Evolutionary conservation across 257 asterid species (phyloP), one percentile per base, ranked within the genome.

Genomic region (Paulownia fortunei): DNA sequence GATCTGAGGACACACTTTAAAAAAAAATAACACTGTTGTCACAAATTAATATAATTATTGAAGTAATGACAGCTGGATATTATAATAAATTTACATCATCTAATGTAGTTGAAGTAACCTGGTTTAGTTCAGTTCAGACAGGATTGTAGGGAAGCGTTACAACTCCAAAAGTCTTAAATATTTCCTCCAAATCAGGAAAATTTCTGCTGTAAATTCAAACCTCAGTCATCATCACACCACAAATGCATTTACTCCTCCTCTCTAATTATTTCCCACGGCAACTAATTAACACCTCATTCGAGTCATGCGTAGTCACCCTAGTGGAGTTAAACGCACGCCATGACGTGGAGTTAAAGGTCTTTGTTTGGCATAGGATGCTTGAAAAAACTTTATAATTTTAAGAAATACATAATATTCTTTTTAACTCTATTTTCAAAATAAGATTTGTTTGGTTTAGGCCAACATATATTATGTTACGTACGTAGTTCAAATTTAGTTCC

Each of bases 321-420:
- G 80, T 80, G 81, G 84, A 80, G 42, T 49, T 54, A 8, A 32
- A 60, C 81, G 81, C 36, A 75, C 41, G 84, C 84, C 69, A 42
- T 80, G 84, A 80, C 81, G 77, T 65, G 19, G 37, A 59, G 16
- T 42, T 54, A 55, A 72, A 15, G 47, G 19, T 32, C 16, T 21
- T 13, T 37, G 23, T 66, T 66, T 41, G 46, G 41, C 8, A n/a
- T 64, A n/a, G 21, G 3, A 47, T 0, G 19, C 24, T 62, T 46
- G 0, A 61, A 32, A 42, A 6, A 30, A 0, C 26, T 41, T 36
- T 59, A 6, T 61, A 41, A 30, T 74, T 5, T 44, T 16, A 13
- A 60, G 39, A 4, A 11, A 60, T 51, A 2, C 2, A 11, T 59
- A 2, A 11, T 5, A 30, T 8, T 16, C 9, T 23, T 8, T 19